Base-by-base conservation (phyloP, 352 stramenopile genomes). In the Saprolegnia diclina region DNA sequence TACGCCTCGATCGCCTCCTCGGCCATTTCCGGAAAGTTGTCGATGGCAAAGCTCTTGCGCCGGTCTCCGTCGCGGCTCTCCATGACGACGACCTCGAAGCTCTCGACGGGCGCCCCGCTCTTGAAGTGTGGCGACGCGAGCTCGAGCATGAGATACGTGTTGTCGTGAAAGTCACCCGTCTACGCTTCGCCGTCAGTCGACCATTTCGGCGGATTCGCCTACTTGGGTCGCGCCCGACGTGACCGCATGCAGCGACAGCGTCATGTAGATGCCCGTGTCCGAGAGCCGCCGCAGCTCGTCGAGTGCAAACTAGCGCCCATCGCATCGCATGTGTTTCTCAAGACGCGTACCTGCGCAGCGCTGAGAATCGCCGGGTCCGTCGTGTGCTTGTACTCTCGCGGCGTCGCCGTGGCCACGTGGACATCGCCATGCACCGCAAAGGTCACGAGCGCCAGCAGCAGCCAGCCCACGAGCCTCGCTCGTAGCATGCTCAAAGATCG, bases 1-100 rank as follows among this genome's bases (percentile, higher is more conserved):
- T 89, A 94, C 22, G 68, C 56, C 56, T 96, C 85, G 38, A 92
- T 88, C 29, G 83, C 85, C 46, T 82, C 73, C 11, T 90, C 81
- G 52, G 88, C 78, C 88, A 96, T 94, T n/a, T 85, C 79, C 0
- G 88, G 86, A 65, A 96, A 94, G 59, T 85, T 77, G 52, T 93
- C 81, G 56, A 96, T 93, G 21, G 86, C 85, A 67, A 96, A 88
- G 59, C 77, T 91, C 10, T 75, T 74, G 7, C 73, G 71, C 21
- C 63, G 64, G 57, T 87, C 83, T 9, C 71, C 67, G 21, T 68
- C 48, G 38, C 90, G 88, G 21, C 74, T 77, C 66, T 91, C 79
- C 56, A 95, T 83, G 21, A 94, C 83, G 65, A 96, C 81, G 63
- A 94, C 63, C 19, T 91, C 76, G 56, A 87, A 94, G 7, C 74